Evolutionary conservation across 345 rosid species (phyloP).

Genomic region (Mercurialis annua): DNA sequence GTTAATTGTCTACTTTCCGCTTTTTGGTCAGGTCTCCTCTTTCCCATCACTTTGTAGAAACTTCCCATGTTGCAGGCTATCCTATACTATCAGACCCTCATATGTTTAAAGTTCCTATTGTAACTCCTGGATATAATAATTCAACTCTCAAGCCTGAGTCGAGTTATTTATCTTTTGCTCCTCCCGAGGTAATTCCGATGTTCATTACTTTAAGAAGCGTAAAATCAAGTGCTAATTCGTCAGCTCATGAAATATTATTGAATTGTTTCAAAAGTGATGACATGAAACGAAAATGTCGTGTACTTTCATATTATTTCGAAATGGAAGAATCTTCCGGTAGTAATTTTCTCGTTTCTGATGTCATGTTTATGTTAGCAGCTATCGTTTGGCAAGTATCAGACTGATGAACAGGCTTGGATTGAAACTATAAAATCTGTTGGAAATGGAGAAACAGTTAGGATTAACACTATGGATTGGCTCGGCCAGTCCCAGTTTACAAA

Average conservation of each 20-base stretch:
- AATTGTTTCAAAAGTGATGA: background rate
- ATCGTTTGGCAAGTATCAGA: conserved; percentile 57
- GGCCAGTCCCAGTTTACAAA: conserved; percentile 72
- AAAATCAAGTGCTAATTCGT: background rate
- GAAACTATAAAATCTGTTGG: conserved; percentile 73
- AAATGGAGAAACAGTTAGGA: conserved; percentile 57
- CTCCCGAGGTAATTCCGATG: conserved; percentile 64
- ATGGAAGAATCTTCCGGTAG: background rate
- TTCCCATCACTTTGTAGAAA: conserved; percentile 43
- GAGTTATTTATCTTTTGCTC: conserved; percentile 79
- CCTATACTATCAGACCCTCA: conserved; percentile 60
- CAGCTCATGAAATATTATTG: background rate
- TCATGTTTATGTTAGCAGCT: conserved; percentile 44
- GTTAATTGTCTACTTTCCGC: background rate
- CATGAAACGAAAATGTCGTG: background rate
- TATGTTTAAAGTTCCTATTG: conserved; percentile 38
- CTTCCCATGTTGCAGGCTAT: conserved; percentile 61
- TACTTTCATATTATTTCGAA: background rate
- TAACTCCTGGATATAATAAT: conserved; percentile 38
- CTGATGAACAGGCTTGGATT: conserved; percentile 87
- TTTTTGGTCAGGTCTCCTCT: conserved; percentile 62
- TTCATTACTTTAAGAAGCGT: background rate
- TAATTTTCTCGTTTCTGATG: conserved; percentile 16
- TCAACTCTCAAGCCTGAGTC: conserved; percentile 34
- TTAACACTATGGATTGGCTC: conserved; percentile 91